Evolutionary conservation across 805 yeast species (phyloP).

Genomic region (Starmera dryadoides): DNA sequence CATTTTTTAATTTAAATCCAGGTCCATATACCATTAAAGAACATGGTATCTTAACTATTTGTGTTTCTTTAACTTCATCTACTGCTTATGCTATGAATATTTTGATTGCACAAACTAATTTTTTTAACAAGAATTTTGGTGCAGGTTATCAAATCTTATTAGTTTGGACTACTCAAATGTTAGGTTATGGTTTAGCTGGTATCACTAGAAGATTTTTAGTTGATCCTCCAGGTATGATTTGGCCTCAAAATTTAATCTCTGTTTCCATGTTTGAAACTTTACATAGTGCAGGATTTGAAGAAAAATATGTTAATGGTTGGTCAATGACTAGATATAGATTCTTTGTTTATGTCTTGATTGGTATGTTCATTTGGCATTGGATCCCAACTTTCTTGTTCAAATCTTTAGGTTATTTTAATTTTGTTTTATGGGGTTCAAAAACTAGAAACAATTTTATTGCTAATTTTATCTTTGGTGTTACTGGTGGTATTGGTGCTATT

Average conservation of each 20-base stretch:
- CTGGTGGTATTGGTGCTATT: constrained; percentile 45
- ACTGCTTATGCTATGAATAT: constrained; percentile 55
- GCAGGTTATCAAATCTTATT: constrained; percentile 42
- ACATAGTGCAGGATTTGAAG: constrained; percentile 29
- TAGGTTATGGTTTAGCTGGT: constrained; percentile 66
- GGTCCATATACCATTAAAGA: constrained; percentile 48
- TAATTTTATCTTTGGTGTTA: constrained; percentile 57
- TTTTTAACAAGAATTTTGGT: constrained; percentile 38
- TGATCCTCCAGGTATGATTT: constrained; percentile 51
- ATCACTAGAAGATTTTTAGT: constrained; percentile 49
- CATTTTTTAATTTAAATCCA: constrained; percentile 38
- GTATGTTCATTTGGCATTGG: constrained; percentile 55
- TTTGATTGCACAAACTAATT: constrained; percentile 39
- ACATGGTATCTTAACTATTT: constrained; percentile 42
- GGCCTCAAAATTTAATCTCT: constrained; percentile 59
- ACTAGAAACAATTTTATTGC: constrained; percentile 43
- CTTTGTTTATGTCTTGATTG: constrained; percentile 34
- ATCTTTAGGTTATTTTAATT: constrained; percentile 53
- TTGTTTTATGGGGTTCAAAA: constrained; percentile 27
- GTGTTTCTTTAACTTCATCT: constrained; percentile 32
- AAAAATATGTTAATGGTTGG: constrained; percentile 53
- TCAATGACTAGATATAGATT: constrained; percentile 41
- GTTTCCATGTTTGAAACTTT: constrained; percentile 50
- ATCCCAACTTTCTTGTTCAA: constrained; percentile 58
- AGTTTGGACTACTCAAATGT: constrained; percentile 50